Evolutionary conservation across 495 filamentous ascomycete genomes (phyloP), one percentile per base, ranked within the genome.

Genomic region (Hapsidospora chrysogenum): DNA sequence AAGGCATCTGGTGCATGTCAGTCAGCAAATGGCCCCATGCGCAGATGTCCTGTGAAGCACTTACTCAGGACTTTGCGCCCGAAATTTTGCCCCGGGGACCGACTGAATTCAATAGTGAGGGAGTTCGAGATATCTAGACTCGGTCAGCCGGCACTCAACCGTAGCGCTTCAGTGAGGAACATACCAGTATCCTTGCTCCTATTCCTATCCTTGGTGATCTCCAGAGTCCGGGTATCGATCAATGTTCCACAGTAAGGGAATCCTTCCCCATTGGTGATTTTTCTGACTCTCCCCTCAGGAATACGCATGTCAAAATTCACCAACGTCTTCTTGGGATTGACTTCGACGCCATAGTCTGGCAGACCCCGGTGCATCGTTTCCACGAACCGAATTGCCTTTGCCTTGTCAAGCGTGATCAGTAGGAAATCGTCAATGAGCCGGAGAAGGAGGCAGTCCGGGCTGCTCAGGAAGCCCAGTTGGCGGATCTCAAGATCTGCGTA

Each of bases 371-470:
- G 71, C 85, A 96, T 92, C 23, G 73, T 63, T 30, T 71, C 54
- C 17, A 93, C 53, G 45, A 97, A 95, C 10, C 58, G 55, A 34
- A 56, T 59, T 0, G 83, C 86, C 45, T 82, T 68, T 0, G 49
- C 41, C 26, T 46, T 54, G 34, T 81, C 60, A 0, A 74, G 70
- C 2, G 84, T 94, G 44, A 97, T 75, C 29, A 96, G 70, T 13
- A 95, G 55, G 43, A 96, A 96, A 44, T 97, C 89, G 35, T 97
- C 89, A 27, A 92, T 79, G 2, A 94, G 66, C 26, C 89, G 63
- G 26, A 96, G 49, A 18, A 97, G 61, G 4, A 94, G 48, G 20
- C 70, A 73, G 6, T 80, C 58, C 2, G 62, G 53, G 2, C 46
- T 45, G 2, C 61, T 36, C 7, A 87, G 49, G 47, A 94, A 96